phyloP scores from a whole-genome alignment of 1,139 yeast species.

The Pichia cactophila region DNA sequence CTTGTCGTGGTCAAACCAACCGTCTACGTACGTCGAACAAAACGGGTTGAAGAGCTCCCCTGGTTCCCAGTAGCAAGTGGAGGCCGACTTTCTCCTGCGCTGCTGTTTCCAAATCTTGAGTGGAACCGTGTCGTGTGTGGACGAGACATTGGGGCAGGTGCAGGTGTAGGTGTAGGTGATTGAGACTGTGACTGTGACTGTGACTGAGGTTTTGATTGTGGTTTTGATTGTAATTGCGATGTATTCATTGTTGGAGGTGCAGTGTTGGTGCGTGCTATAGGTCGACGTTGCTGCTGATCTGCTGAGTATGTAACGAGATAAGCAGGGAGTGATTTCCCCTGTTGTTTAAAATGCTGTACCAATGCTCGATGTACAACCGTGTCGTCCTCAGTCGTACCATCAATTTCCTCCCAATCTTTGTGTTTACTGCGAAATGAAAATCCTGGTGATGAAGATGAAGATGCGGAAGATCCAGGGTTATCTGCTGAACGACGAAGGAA shows the following conservation, averaged over 20 bases:
- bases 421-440: neutral
- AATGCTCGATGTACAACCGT: conserved; percentile 28
- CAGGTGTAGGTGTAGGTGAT: conserved; percentile 3
- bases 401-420: conserved; percentile 19
- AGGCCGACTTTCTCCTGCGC: neutral
- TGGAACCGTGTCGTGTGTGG: neutral
- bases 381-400: conserved; percentile 24
- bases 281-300: neutral
- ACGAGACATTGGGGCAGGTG: neutral
- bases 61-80: neutral
- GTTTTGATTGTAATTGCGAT: neutral
- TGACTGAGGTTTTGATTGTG: neutral
- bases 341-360: conserved; percentile 21
- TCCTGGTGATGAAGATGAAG: neutral
- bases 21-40: neutral
- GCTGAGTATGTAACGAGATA: conserved; percentile 19
- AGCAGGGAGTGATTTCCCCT: conserved; percentile 20
- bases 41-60: neutral
- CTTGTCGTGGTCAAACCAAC: neutral
- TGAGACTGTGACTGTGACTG: neutral
- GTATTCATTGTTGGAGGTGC: neutral
- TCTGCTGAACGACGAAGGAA: neutral
- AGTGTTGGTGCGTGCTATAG: neutral
- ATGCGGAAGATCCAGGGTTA: neutral
- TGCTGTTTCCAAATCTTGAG: neutral